Conservation (phyloP, 2,329 filamentous ascomycete species). For the Monilinia polystroma region DNA sequence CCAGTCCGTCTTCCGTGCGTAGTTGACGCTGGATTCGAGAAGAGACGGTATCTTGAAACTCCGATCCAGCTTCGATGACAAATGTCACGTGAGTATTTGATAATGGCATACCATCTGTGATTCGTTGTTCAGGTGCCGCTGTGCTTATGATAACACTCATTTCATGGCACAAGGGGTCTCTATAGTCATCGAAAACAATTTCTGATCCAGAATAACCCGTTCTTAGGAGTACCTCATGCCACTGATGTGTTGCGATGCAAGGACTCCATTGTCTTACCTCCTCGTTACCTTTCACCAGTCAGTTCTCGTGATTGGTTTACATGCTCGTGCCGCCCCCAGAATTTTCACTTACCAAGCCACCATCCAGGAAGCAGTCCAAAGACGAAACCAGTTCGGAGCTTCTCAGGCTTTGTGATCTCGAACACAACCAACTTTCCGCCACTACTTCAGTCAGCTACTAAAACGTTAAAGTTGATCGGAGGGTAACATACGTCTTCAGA, state of each 20-base stretch:
- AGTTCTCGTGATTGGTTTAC: too few relatives aligned
- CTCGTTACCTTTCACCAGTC: too few relatives aligned
- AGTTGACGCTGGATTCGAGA: too few relatives aligned
- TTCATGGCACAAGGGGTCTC: neutral
- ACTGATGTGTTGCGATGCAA: neutral
- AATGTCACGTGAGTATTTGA: neutral
- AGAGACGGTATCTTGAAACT: too few relatives aligned
- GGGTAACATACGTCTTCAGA: constrained; percentile 31
- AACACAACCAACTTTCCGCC: constrained; percentile 35
- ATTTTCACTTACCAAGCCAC: constrained; percentile 30
- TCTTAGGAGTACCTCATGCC: neutral
- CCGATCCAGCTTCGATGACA: neutral
- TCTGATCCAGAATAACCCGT: neutral
- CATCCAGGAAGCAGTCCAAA: constrained; percentile 1
- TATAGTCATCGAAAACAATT: neutral
- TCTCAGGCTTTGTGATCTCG: constrained; percentile 28
- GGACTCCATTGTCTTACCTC: neutral
- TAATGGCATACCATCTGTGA: too few relatives aligned
- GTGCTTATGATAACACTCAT: neutral
- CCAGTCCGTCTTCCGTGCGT: too few relatives aligned
- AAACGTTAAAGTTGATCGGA: too few relatives aligned
- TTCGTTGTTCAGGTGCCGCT: neutral
- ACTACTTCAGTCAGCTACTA: too few relatives aligned
- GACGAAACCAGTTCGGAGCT: neutral
- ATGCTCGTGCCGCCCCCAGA: too few relatives aligned